These are phyloP conservation scores for Arthrobotrys entomopaga DNA, from an alignment of 2,329 filamentous ascomycete genomes.

Conservation along the genomic window DNA sequence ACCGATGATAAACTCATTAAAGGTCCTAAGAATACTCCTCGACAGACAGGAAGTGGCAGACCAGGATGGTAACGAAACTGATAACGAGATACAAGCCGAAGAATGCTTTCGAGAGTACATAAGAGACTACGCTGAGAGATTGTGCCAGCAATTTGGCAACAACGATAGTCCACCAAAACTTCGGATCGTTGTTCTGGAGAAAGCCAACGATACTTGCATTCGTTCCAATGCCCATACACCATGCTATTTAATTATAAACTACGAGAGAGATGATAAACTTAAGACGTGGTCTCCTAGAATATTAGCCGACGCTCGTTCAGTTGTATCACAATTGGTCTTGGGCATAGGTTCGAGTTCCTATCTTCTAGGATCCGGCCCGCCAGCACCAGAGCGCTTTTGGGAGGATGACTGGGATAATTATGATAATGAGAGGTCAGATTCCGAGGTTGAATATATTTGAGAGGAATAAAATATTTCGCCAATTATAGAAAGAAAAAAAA, in stretches of 20 bases:
- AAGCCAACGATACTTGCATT: conserved; percentile 6
- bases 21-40: background rate
- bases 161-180: background rate
- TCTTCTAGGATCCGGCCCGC: conserved; percentile 11
- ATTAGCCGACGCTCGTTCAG: background rate
- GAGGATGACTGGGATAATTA: conserved; percentile 19
- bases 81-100: conserved; percentile 5
- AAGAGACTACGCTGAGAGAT: background rate
- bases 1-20: conserved; percentile 13
- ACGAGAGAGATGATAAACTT: background rate
- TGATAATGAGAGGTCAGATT: background rate
- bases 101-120: conserved; percentile 2
- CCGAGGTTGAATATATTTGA: too few relatives aligned
- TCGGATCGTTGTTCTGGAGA: conserved; percentile 4
- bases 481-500: too few relatives aligned
- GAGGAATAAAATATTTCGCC: too few relatives aligned
- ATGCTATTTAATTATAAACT: conserved; percentile 11
- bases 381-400: conserved; percentile 31
- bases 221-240: background rate
- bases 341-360: conserved; percentile 12
- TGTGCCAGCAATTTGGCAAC: conserved; percentile 8
- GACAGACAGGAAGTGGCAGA: conserved; percentile 2
- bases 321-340: background rate
- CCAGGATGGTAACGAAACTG: background rate
- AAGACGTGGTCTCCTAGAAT: conserved; percentile 1